Evolutionary conservation across 371 early-diverging fungal species (phyloP), one percentile per base, ranked within the genome.

Genomic region (Apophysomyces variabilis): DNA sequence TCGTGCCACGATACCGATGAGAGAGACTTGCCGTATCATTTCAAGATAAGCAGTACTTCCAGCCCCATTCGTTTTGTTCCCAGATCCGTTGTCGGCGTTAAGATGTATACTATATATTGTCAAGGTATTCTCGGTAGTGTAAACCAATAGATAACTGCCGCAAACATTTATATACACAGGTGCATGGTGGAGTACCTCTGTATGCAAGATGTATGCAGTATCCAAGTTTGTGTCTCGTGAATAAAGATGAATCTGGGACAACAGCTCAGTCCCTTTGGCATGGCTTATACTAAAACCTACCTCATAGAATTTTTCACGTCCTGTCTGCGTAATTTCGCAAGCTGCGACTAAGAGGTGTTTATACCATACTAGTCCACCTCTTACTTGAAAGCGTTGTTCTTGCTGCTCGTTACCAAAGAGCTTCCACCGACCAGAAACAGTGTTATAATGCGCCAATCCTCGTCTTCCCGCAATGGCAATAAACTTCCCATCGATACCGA

Each of bases 321-420:
- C 38, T 14, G 61, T 39, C 18, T 63, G 64, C 1, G 80, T 47
- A 21, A 80, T 70, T 62, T 88, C 85, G 50, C 89, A 88, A 7
- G 86, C 85, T 18, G 80, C 89, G 58, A 95, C 85, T 32, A 95
- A 65, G 16, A 91, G 78, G 60, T 88, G 79, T 50, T 86, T 89
- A 69, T 83, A 91, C 96, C 96, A 96, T 3, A 86, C 84, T 57
- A 94, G 74, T 6, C 94, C 93, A 16, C 93, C 93, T 18, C 85
- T 83, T 14, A 80, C 88, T 11, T 79, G 38, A 68, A 96, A 92
- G 14, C 87, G 85, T 69, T 92, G 89, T 70, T 95, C 96, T 68
- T 93, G 92, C 54, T 91, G 89, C 71, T 91, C 90, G 67, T 92
- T 92, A 0, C 94, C 92, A 84, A 93, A 94, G 38, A 93, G 66